These are phyloP conservation scores for Coemansia sp. DNA, from an alignment of 192 early-diverging fungal genomes.

Conservation along the genomic window DNA sequence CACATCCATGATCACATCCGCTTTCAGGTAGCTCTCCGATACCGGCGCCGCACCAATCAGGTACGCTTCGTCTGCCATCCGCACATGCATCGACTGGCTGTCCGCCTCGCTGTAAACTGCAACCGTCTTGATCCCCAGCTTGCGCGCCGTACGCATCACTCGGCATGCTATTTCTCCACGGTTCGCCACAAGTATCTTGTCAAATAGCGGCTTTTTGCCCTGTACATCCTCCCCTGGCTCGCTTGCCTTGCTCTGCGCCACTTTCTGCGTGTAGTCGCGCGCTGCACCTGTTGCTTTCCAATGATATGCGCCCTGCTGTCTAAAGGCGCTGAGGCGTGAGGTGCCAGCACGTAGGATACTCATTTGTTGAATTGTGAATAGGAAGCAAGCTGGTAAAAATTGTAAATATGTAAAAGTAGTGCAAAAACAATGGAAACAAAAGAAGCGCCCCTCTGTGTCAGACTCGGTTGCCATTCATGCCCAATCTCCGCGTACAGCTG, in stretches of 20 bases:
- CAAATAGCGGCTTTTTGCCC: conserved; percentile 81
- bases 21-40: conserved; percentile 78
- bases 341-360: neutral
- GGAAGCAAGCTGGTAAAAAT: neutral
- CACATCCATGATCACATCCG: conserved; percentile 79
- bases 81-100: conserved; percentile 76
- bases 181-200: conserved; percentile 97
- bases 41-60: conserved; percentile 83
- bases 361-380: neutral
- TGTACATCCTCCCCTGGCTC: neutral
- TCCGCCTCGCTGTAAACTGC: conserved; percentile 95
- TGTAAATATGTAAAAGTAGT: neutral
- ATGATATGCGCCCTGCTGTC: neutral
- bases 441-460: too few species aligned
- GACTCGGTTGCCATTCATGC: too few species aligned
- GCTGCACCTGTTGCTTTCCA: neutral
- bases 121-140: conserved; percentile 93
- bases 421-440: neutral
- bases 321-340: neutral
- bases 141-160: conserved; percentile 77
- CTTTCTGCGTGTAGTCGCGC: neutral
- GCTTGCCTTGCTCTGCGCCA: neutral
- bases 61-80: conserved; percentile 93
- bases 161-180: conserved; percentile 85
- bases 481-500: too few species aligned